Percentiles rank a stretch among this genome's conserved stretches.
Conservation (phyloP, 257 asterid genomes). For the Forsythia suspensa region DNA sequence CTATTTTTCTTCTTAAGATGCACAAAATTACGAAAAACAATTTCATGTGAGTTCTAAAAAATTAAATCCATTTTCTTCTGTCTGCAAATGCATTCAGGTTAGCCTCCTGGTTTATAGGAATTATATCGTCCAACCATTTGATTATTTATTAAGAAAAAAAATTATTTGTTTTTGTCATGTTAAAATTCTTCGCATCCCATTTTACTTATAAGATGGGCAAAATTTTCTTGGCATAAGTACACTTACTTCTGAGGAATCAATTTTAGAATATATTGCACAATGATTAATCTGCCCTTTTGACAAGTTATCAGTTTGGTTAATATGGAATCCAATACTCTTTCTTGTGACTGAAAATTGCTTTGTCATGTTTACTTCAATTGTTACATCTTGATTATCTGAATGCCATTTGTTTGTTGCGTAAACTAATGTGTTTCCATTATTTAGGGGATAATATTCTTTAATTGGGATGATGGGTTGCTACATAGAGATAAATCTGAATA, state of each 20-base stretch:
- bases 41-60: neutral
- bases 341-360: neutral
- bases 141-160: neutral
- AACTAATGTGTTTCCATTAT: slow-evolving; percentile 18
- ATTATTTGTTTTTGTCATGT: neutral
- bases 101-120: neutral
- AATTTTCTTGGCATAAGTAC: neutral
- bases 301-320: neutral
- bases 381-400: neutral
- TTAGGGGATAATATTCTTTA: slow-evolving; percentile 89
- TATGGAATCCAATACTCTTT: neutral
- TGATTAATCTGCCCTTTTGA: neutral
- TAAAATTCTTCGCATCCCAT: neutral
- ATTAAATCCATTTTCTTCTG: too few relatives aligned
- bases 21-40: neutral
- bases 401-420: neutral
- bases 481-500: slow-evolving; percentile 55
- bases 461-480: slow-evolving; percentile 73
- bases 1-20: neutral
- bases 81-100: neutral
- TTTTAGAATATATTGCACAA: neutral
- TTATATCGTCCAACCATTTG: neutral
- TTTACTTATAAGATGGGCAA: neutral
- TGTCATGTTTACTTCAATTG: neutral
- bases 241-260: neutral